Conservation (phyloP, 1,139 yeast species). For the Trichomonascaceae sp. region DNA sequence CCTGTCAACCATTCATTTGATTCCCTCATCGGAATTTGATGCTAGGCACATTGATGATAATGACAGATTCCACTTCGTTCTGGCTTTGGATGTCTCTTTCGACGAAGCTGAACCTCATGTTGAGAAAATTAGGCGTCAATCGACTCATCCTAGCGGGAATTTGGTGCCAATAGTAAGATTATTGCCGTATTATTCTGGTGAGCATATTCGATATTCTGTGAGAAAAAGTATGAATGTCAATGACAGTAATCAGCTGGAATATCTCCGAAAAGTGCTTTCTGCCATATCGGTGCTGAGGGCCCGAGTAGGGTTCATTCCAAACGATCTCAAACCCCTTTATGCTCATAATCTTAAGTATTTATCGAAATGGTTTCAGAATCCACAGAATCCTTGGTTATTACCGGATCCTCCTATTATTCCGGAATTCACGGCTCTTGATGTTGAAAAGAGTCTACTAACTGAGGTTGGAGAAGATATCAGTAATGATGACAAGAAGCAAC, state of each 20-base stretch:
- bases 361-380: constrained; percentile 48
- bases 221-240: not conserved
- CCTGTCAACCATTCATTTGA: constrained; percentile 29
- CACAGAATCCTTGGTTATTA: constrained; percentile 58
- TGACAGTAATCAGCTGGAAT: constrained; percentile 23
- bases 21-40: constrained; percentile 29
- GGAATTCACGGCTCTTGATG: constrained; percentile 60
- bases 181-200: constrained; percentile 74
- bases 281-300: constrained; percentile 80
- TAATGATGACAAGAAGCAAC: constrained; percentile 28
- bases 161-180: constrained; percentile 58
- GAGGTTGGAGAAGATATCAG: constrained; percentile 48
- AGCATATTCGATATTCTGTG: constrained; percentile 43
- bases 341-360: constrained; percentile 60
- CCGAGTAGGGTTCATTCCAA: constrained; percentile 77
- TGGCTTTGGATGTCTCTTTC: constrained; percentile 69
- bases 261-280: constrained; percentile 64
- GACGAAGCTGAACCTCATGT: constrained; percentile 39
- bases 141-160: not conserved
- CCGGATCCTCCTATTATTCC: constrained; percentile 67
- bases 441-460: constrained; percentile 69
- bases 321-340: constrained; percentile 71
- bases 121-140: constrained; percentile 25
- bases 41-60: constrained; percentile 21
- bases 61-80: constrained; percentile 50